These are phyloP conservation scores for Dactylonectria macrodidyma DNA, from an alignment of 2,329 filamentous ascomycete species.

Conservation along the genomic window DNA sequence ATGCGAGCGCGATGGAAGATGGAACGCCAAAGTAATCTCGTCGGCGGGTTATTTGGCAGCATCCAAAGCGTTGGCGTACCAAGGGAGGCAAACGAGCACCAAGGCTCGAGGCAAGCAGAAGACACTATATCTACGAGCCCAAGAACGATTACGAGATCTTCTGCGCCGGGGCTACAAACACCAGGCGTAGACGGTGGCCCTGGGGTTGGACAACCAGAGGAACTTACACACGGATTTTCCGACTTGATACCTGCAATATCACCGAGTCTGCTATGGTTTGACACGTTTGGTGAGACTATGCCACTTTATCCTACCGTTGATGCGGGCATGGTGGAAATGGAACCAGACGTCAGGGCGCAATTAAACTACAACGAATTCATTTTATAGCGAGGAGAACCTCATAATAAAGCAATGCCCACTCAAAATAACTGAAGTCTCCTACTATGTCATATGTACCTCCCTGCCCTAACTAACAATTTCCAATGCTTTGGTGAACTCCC, in stretches of 20 bases:
- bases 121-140: slow-evolving; percentile 13
- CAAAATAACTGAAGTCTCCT: no score
- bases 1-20: slow-evolving; percentile 41
- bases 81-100: not conserved
- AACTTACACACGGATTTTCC: slow-evolving; percentile 24
- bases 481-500: no score
- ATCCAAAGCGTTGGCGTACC: slow-evolving; percentile 42
- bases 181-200: not conserved
- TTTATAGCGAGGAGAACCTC: not conserved
- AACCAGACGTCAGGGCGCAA: slow-evolving; percentile 5
- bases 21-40: slow-evolving; percentile 43
- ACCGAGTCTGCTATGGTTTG: slow-evolving; percentile 47
- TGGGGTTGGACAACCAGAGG: slow-evolving; percentile 26
- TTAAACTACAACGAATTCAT: slow-evolving; percentile 29
- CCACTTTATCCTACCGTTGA: slow-evolving; percentile 46
- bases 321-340: slow-evolving; percentile 39
- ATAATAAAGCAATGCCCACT: not conserved
- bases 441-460: no score
- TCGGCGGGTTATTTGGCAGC: slow-evolving; percentile 44
- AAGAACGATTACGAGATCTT: slow-evolving; percentile 3
- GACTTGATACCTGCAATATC: slow-evolving; percentile 45
- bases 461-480: no score
- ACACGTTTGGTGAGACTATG: slow-evolving; percentile 46
- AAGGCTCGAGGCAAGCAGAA: not conserved
- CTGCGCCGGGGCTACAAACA: slow-evolving; percentile 12